Evolutionary conservation across 805 yeast genomes (phyloP).

Genomic region (Ogataea trehaloabstinens): DNA sequence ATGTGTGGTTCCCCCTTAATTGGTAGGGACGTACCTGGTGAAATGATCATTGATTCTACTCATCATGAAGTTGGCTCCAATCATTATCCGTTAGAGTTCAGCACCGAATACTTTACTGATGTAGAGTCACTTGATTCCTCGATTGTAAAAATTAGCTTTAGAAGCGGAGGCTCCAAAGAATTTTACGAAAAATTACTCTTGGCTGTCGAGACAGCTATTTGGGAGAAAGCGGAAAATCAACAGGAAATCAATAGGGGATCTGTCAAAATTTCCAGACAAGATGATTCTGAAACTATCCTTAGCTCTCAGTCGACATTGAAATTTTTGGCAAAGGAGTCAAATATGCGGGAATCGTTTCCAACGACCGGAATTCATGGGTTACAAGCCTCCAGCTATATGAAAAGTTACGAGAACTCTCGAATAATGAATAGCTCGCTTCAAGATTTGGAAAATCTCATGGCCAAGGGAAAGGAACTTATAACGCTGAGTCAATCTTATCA

Average conservation of each 20-base stretch:
- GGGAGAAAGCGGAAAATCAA: constrained; percentile 36
- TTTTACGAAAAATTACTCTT: constrained; percentile 48
- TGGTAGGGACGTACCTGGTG: constrained; percentile 24
- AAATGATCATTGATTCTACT: constrained; percentile 2
- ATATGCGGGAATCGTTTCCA: constrained; percentile 1
- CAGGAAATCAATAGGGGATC: constrained; percentile 37
- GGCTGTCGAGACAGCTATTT: constrained; percentile 47
- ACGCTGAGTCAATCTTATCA: constrained; percentile 49
- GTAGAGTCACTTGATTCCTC: constrained; percentile 25
- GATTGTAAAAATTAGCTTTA: constrained; percentile 68
- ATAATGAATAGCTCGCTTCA: constrained; percentile 67
- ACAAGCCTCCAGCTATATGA: constrained; percentile 53
- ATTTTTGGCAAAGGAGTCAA: background rate
- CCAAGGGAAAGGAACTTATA: constrained; percentile 73
- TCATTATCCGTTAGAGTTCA: constrained; percentile 7
- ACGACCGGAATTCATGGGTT: constrained; percentile 70
- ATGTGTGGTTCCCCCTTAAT: constrained; percentile 69
- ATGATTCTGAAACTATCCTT: background rate
- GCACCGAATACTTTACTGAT: constrained; percentile 9
- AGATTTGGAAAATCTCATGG: constrained; percentile 73
- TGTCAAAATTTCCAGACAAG: constrained; percentile 14
- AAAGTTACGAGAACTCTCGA: constrained; percentile 55
- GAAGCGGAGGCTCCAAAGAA: constrained; percentile 61
- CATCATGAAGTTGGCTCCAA: background rate
- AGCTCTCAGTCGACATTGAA: background rate